Evolutionary conservation across 768 basidiomycete genomes (phyloP).

Genomic region (Naganishia friedmannii): DNA sequence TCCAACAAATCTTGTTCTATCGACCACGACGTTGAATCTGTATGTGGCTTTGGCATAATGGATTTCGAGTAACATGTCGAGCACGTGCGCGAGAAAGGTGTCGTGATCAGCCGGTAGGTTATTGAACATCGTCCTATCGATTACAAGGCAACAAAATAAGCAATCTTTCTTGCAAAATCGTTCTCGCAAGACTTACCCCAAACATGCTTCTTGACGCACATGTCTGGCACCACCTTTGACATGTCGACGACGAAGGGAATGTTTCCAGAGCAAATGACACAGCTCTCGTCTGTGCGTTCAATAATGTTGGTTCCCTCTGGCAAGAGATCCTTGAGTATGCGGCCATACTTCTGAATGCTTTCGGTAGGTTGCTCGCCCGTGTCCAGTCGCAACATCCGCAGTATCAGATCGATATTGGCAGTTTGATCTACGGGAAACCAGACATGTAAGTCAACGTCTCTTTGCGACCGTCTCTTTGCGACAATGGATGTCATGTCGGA

Average conservation of each 20-base stretch:
- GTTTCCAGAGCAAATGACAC: conserved; percentile 10
- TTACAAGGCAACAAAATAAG: not conserved
- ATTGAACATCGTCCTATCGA: conserved; percentile 9
- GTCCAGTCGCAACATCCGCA: not conserved
- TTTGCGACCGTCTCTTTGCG: too few relatives aligned
- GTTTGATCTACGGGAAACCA: not conserved
- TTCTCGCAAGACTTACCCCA: conserved; percentile 8
- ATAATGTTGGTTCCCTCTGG: not conserved
- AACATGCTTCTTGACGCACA: conserved; percentile 16
- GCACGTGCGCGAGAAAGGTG: conserved; percentile 16
- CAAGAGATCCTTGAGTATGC: not conserved
- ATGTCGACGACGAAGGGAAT: conserved; percentile 4
- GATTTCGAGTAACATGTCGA: conserved; percentile 14
- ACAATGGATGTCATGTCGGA: not conserved
- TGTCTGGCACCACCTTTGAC: not conserved
- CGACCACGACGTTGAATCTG: not conserved
- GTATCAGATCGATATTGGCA: not conserved
- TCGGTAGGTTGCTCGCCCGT: not conserved
- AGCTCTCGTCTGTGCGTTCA: not conserved
- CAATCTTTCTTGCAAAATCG: not conserved
- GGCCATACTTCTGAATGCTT: not conserved
- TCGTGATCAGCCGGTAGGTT: conserved; percentile 4
- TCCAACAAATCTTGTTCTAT: conserved; percentile 14
- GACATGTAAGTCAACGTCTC: not conserved
- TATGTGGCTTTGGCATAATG: not conserved